Conservation (phyloP, 352 stramenopile genomes). For the Globisporangium emineosum region DNA sequence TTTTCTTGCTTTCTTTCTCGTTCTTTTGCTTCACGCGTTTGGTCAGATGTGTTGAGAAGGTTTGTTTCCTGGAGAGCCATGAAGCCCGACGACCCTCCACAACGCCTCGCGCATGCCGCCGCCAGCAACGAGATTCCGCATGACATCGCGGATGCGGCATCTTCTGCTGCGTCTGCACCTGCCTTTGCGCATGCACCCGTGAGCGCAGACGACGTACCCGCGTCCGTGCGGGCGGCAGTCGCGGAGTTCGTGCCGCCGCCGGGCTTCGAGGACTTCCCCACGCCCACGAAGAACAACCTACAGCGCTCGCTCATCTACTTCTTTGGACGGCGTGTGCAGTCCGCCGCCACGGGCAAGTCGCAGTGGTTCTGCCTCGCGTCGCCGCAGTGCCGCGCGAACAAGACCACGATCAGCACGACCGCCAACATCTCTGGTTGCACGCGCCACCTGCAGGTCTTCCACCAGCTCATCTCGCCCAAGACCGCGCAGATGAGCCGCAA, state of each 20-base stretch:
- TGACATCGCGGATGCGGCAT: background rate
- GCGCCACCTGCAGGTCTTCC: conserved; percentile 25
- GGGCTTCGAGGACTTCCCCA: conserved; percentile 20
- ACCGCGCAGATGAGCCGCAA: conserved; percentile 18
- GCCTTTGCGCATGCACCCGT: background rate
- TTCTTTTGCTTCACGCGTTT: background rate
- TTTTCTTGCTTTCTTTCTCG: background rate
- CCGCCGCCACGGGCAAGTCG: conserved; percentile 9
- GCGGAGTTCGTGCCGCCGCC: conserved; percentile 14
- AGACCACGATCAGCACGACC: conserved; percentile 23
- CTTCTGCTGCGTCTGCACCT: no score
- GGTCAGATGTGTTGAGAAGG: background rate
- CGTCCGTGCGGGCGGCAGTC: conserved; percentile 15
- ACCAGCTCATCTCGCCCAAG: conserved; percentile 25
- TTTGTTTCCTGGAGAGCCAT: background rate
- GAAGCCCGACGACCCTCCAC: background rate
- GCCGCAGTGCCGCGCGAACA: conserved; percentile 20
- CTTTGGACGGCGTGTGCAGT: conserved; percentile 21
- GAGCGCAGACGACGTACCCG: conserved; percentile 14
- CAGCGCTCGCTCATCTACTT: conserved; percentile 28
- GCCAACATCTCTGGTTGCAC: conserved; percentile 26
- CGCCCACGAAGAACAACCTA: conserved; percentile 24
- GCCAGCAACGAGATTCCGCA: background rate
- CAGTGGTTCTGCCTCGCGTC: conserved; percentile 28
- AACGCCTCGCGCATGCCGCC: background rate